Base-by-base conservation (phyloP, 345 rosid genomes). In the Abelmoschus esculentus region DNA sequence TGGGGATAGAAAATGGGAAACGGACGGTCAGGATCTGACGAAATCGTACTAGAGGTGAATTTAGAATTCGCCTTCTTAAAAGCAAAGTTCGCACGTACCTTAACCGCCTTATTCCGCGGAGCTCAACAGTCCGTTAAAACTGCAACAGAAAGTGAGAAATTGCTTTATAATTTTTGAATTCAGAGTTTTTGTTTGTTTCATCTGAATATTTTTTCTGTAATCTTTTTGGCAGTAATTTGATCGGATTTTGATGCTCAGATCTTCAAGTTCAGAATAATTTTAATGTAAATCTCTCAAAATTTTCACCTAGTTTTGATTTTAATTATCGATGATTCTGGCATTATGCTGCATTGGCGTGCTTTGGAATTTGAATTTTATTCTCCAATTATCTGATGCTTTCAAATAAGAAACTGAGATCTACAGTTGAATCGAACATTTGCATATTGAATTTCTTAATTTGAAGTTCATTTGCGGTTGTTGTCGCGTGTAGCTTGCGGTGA, bases 11-110 rank as follows among this genome's bases (percentile, higher is more conserved):
- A 28, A 6, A 1, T 0, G n/a, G 11, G 26, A 56, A 67, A 74
- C 55, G 66, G 70, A 83, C 85, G 84, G 84, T 56, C 74, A 54
- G 4, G 87, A 85, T 83, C 15, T 40, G 1, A 4, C 10, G 26
- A 49, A 15, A 69, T 18, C n/a, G 28, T 6, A 7, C 18, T 53
- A 6, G 11, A 53, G 28, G 28, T 53, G 54, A 70, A 78, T 76
- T 70, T 76, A 73, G 26, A 52, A 68, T 58, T 59, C 59, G 22
- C 74, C 75, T 34, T 67, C 83, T 83, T 62, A 9, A 38, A 62
- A 62, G 10, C 66, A 18, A 38, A 38, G 7, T 9, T 46, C 15
- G 67, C 67, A 47, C 29, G 67, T 38, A 9, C 67, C 49, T 38
- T 38, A 18, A 62, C 50, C 31, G 67, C 50, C 18, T 3, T 36